These are phyloP conservation scores for Penicillium carneum DNA, from an alignment of 2,329 filamentous ascomycete genomes.

Conservation along the genomic window DNA sequence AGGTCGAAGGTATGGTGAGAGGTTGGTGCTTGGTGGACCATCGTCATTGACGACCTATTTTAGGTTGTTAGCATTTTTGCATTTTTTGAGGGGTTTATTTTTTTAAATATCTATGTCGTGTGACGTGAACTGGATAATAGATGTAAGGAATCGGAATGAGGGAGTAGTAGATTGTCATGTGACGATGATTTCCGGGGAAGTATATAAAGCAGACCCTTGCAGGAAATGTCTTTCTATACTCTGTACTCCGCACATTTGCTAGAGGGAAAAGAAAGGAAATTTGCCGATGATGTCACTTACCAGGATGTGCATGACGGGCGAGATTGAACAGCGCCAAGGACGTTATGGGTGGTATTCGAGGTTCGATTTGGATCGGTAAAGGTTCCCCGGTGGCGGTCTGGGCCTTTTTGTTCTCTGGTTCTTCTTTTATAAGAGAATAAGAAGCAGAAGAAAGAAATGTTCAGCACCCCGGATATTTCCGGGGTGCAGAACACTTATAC, in stretches of 20 bases:
- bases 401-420: background rate
- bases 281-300: constrained; percentile 43
- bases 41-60: constrained; percentile 69
- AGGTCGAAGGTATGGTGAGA: constrained; percentile 77
- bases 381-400: background rate
- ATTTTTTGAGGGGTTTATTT: background rate
- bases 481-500: constrained; percentile 24
- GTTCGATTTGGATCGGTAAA: constrained; percentile 3
- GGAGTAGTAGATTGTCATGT: background rate
- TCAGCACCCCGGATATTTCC: constrained; percentile 14
- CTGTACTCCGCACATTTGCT: background rate
- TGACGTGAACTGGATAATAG: background rate
- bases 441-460: constrained; percentile 12
- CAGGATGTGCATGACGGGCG: constrained; percentile 55
- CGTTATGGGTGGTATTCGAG: constrained; percentile 14
- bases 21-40: constrained; percentile 73
- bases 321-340: constrained; percentile 22
- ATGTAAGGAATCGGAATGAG: constrained; percentile 10
- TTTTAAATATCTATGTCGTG: background rate
- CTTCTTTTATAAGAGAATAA: background rate
- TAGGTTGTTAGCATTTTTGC: constrained; percentile 3
- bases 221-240: constrained; percentile 4
- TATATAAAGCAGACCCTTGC: constrained; percentile 9
- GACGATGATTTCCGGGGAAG: background rate
- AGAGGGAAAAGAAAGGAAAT: constrained; percentile 17